phyloP scores from a whole-genome alignment of 257 asterid species.

The Primulina huaijiensis region DNA sequence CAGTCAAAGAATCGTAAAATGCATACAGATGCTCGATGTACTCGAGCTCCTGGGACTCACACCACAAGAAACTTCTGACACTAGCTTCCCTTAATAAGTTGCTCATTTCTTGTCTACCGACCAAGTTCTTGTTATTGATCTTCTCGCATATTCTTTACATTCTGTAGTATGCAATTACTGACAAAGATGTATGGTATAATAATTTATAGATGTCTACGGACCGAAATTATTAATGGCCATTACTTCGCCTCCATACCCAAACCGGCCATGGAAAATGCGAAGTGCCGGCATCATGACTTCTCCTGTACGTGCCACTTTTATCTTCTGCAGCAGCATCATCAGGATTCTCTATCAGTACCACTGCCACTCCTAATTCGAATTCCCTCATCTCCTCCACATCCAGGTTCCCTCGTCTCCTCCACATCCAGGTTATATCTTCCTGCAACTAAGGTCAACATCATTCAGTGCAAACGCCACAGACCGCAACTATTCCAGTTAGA shows the following conservation, averaged over 20 bases:
- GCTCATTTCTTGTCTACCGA: not conserved
- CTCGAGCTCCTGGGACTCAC: not conserved
- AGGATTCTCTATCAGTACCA: conserved; percentile 78
- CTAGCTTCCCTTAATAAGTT: not conserved
- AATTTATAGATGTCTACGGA: not conserved
- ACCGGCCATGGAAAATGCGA: conserved; percentile 61
- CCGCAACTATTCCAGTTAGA: conserved; percentile 5
- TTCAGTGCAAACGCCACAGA: conserved; percentile 24
- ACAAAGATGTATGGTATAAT: not conserved
- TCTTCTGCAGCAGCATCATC: conserved; percentile 97
- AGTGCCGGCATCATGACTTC: conserved; percentile 40
- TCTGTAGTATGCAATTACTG: not conserved
- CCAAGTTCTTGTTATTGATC: not conserved
- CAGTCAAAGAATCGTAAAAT: not conserved
- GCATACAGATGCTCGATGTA: not conserved
- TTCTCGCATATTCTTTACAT: too few species aligned
- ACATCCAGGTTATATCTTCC: conserved; percentile 38
- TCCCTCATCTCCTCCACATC: conserved; percentile 38
- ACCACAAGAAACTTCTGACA: too few species aligned
- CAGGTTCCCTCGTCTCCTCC: conserved; percentile 33
- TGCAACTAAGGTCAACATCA: conserved; percentile 35
- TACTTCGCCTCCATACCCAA: conserved; percentile 49
- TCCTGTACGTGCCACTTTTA: conserved; percentile 46
- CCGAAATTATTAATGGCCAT: conserved; percentile 42
- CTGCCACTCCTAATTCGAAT: conserved; percentile 34